Base-by-base conservation (phyloP, 805 yeast species). In the Starmerella floricola region DNA sequence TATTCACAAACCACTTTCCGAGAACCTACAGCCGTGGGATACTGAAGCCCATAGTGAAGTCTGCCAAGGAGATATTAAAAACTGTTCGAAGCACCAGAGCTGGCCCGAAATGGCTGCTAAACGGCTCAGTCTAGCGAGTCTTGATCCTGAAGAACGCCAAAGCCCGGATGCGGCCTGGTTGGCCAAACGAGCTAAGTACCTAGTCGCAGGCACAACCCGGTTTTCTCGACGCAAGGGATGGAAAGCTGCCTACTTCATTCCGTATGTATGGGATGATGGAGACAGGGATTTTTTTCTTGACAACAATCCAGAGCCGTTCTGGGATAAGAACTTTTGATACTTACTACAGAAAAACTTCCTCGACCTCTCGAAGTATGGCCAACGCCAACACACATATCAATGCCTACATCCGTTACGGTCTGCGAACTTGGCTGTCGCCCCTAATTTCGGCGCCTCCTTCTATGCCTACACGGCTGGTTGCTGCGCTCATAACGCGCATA, bases 211-310 rank as follows among this genome's bases (percentile, higher is more conserved):
- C 12, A 41, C 48, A 11, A 45, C 45, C 8, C 36, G 45, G 8
- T 38, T 36, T 17, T 40, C 47, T n/a, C 15, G 37, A 10, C 19
- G 44, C 1, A 35, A 33, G 12, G 30, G 41, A 6, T 28, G 19
- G 30, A 31, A 24, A n/a, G 41, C 39, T 6, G 42, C 38, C 2
- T 41, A 41, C n/a, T 41, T 41, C 17, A 12, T 41, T 10, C 48
- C 48, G 6, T 45, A 45, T 17, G 40, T 45, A 2, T 45, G 48
- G 48, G 37, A 42, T 13, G 34, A 34, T 3, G 48, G 34, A 15
- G 36, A 41, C n/a, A 18, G 19, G 8, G 41, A 34, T 21, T 45
- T 18, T 18, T 45, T 36, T 27, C 19, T 45, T 21, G 29, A 37
- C 12, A 47, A 34, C 15, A 33, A 41, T 24, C 45, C 42, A 4